Conservation (phyloP, 306 rosid genomes). For the Pyrus betulifolia region DNA sequence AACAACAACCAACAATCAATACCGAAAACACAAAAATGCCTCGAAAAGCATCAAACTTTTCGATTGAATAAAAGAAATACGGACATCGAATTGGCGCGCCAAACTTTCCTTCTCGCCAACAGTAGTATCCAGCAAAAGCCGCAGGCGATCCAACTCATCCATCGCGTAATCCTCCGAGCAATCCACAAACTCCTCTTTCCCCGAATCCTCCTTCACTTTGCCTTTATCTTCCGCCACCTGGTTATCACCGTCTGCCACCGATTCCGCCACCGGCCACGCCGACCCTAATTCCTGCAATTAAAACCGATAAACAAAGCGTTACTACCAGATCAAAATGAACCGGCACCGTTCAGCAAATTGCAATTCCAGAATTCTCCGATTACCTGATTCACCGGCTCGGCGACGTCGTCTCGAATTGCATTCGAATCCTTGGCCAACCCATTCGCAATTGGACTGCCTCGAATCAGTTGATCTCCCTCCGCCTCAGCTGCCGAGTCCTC, state of each 20-base stretch:
- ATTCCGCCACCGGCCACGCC: not conserved
- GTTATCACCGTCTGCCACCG: slow-evolving; percentile 6
- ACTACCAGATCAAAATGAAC: not conserved
- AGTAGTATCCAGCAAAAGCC: slow-evolving; percentile 21
- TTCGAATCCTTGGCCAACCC: slow-evolving; percentile 10
- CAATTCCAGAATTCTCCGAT: not conserved
- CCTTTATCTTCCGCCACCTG: slow-evolving; percentile 29
- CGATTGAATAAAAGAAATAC: not conserved
- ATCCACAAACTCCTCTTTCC: slow-evolving; percentile 83
- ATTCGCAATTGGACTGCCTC: slow-evolving; percentile 12
- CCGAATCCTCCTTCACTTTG: slow-evolving; percentile 45
- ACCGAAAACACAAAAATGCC: not conserved
- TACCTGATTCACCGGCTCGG: slow-evolving; percentile 30
- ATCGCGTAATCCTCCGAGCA: slow-evolving; percentile 63
- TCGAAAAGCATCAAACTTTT: not conserved
- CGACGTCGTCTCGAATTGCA: not conserved
- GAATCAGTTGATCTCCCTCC: slow-evolving; percentile 10
- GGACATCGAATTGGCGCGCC: slow-evolving; percentile 37
- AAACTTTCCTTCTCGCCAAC: slow-evolving; percentile 39
- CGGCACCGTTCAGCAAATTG: not conserved
- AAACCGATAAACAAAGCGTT: not conserved
- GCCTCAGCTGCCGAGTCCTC: slow-evolving; percentile 15
- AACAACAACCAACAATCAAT: not conserved
- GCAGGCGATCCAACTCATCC: slow-evolving; percentile 33
- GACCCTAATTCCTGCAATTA: slow-evolving; percentile 5